Evolutionary conservation across 805 yeast species (phyloP), one percentile per base, ranked within the genome.

Genomic region (Dipodascus albidus): DNA sequence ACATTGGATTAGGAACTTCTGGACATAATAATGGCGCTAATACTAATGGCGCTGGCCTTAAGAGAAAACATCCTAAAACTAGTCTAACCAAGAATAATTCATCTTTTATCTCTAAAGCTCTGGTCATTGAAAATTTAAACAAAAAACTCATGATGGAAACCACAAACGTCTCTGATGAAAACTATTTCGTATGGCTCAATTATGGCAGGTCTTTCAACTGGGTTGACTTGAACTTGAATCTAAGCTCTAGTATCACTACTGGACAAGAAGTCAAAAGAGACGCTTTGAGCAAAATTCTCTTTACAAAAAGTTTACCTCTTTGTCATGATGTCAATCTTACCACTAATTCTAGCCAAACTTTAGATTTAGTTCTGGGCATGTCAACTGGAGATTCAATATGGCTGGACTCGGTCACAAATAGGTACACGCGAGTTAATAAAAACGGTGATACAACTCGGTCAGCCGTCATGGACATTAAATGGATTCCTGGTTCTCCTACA

Each of bases 371-470:
- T 1, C 57, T 82, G 19, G 93, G 91, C 0, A 76, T 81, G 57
- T 77, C 82, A 19, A 68, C 81, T 1, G 88, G 91, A n/a, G 87
- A 82, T 59, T 64, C 85, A 1, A 57, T 84, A 3, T 74, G 87
- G 75, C 56, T 82, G 35, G 85, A 83, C 57, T 76, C 83, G 8
- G 65, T 70, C 23, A 67, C 72, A 42, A 69, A 70, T 64, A 72
- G 72, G 53, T 79, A 77, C 63, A 63, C 76, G 23, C 71, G 82
- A 47, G 67, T 79, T 66, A 80, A 80, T 63, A 79, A 78, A 58
- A 68, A 70, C 54, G 80, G 79, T 4, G 70, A 63, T 55, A 64
- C 66, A 54, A 74, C 68, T 58, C 71, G 62, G 55, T 70, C 63
- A 57, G 74, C 79, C 50, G 77, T 73, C 47, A 68, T 64, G 50